Evolutionary conservation across 257 asterid species (phyloP), one percentile per base, ranked within the genome.

Genomic region (Mitragyna speciosa): DNA sequence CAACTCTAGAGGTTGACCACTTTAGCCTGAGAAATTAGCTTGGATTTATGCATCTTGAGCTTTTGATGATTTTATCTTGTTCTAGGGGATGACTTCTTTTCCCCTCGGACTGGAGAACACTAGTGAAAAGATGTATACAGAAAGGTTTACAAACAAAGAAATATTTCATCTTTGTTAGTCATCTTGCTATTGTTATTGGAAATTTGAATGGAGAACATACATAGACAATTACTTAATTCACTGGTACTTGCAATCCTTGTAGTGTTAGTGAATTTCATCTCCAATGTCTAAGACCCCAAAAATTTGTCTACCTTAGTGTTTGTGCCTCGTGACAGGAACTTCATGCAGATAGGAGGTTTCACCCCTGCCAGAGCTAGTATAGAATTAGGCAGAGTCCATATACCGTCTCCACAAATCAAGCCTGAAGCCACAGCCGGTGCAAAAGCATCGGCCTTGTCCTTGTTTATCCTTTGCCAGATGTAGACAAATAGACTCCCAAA

Each of bases 341-440:
- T 91, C 96, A 91, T 89, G 85, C 96, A 91, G 58, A 91, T 88
- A 45, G 95, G 93, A 6, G 95, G 90, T 33, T 87, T 85, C 52
- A 91, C 91, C 64, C 94, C 92, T 0, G 83, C 84, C 73, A 91
- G 69, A 78, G 96, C 90, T 15, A 91, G 87, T 58, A 91, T 16
- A 14, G 89, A 86, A 51, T 75, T 85, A 10, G 94, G 94, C 69
- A 91, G 68, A 16, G 92, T 88, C 94, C 96, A 91, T 14, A 91
- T 82, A 4, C 94, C 93, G 16, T 91, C 96, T 0, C 96, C 94
- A 75, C 93, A 91, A 10, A 91, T 89, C 78, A 91, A 76, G 52
- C 96, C 96, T 1, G 96, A 88, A 1, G 96, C 96, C 0, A 89
- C 94, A 0, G 92, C 92, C 3, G 92, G 92, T 19, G 88, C 96